Conservation (phyloP, 2,329 filamentous ascomycete genomes). For the Apiospora marii region DNA sequence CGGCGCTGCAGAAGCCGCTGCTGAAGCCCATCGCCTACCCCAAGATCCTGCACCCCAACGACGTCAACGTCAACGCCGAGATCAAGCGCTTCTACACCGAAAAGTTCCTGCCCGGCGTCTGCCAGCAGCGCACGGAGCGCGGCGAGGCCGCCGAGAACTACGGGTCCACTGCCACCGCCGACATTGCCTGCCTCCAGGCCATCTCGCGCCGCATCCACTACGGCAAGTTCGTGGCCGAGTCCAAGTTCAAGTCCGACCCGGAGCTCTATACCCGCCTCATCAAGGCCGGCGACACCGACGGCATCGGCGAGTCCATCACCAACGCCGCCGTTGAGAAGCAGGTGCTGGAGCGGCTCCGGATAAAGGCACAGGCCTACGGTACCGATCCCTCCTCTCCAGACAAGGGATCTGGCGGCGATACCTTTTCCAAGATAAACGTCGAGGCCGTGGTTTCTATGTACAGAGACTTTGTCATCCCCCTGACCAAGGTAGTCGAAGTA, state of each 20-base stretch:
- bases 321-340: slow-evolving; percentile 88
- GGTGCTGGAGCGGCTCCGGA: slow-evolving; percentile 82
- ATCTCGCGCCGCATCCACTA: slow-evolving; percentile 93
- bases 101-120: slow-evolving; percentile 83
- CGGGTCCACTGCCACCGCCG: slow-evolving; percentile 88
- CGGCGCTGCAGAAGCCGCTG: slow-evolving; percentile 79
- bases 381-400: slow-evolving; percentile 76
- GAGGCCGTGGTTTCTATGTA: slow-evolving; percentile 93
- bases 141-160: slow-evolving; percentile 94
- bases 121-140: slow-evolving; percentile 78
- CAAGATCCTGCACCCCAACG: slow-evolving; percentile 83
- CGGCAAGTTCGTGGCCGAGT: slow-evolving; percentile 97
- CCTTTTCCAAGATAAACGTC: slow-evolving; percentile 79
- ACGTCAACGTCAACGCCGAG: slow-evolving; percentile 87
- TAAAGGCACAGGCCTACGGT: slow-evolving; percentile 94
- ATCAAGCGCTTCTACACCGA: slow-evolving; percentile 88
- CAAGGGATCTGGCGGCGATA: slow-evolving; percentile 58
- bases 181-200: slow-evolving; percentile 89
- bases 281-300: slow-evolving; percentile 77
- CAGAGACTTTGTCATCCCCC: slow-evolving; percentile 88
- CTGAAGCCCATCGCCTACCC: slow-evolving; percentile 91
- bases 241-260: slow-evolving; percentile 86
- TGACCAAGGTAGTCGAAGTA: slow-evolving; percentile 98
- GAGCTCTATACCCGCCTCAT: slow-evolving; percentile 86
- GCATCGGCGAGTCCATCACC: slow-evolving; percentile 90